A percentile compares a stretch with the other conserved stretches of the same genome.
Conservation (phyloP, 2,329 filamentous ascomycete genomes). For the Cordyceps cateniannulata region DNA sequence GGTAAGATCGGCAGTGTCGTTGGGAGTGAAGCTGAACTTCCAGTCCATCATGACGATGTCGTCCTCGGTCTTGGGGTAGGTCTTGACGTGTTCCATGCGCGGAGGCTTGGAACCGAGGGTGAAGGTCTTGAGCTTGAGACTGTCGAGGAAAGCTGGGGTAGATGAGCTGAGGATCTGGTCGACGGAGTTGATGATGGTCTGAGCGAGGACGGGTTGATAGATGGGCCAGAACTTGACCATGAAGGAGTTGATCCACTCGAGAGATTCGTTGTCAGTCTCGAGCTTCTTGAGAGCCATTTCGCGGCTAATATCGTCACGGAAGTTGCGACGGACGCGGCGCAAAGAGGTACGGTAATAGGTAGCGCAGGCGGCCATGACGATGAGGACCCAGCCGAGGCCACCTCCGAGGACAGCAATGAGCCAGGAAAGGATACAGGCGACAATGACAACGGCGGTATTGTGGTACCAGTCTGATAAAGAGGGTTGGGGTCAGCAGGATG, state of each 20-base stretch:
- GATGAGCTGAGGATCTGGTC: conserved; percentile 93
- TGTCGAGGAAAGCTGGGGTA: conserved; percentile 88
- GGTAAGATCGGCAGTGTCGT: conserved; percentile 88
- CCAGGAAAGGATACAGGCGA: conserved; percentile 88
- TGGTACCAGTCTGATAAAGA: conserved; percentile 80
- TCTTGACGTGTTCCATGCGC: conserved; percentile 95
- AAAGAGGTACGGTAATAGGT: conserved; percentile 97
- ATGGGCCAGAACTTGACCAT: conserved; percentile 99
- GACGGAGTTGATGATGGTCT: conserved; percentile 87
- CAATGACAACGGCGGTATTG: conserved; percentile 88
- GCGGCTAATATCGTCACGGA: conserved; percentile 86
- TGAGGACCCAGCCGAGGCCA: conserved; percentile 85
- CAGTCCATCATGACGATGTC: conserved; percentile 98
- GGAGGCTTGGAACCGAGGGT: conserved; percentile 92
- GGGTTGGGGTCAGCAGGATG: not conserved
- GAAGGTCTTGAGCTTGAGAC: conserved; percentile 87
- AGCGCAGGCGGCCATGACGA: conserved; percentile 85
- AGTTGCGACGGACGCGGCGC: conserved; percentile 88
- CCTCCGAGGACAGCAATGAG: conserved; percentile 82
- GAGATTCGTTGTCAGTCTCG: conserved; percentile 83
- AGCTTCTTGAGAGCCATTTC: conserved; percentile 82
- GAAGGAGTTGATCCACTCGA: conserved; percentile 99
- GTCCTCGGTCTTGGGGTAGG: conserved; percentile 90
- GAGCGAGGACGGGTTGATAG: conserved; percentile 86
- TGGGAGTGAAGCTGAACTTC: conserved; percentile 99